These are phyloP conservation scores for Fraxinus platypoda DNA, from an alignment of 305 asterid species.

Conservation along the genomic window DNA sequence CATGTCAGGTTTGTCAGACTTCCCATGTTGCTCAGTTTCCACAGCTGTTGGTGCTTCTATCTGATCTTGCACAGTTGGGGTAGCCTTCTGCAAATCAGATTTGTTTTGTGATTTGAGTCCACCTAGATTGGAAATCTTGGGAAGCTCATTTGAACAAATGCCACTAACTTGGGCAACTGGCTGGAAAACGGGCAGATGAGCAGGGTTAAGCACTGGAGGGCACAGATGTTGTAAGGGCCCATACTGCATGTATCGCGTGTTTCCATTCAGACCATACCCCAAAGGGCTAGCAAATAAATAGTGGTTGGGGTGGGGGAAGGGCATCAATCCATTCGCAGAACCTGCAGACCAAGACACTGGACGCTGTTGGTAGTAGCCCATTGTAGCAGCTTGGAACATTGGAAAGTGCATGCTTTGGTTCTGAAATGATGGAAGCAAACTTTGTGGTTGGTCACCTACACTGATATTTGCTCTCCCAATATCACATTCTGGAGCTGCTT, in stretches of 20 bases:
- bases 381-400: slow-evolving; percentile 58
- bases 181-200: slow-evolving; percentile 59
- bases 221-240: slow-evolving; percentile 59
- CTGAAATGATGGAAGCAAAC: slow-evolving; percentile 58
- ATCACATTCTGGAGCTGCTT: slow-evolving; percentile 36
- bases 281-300: slow-evolving; percentile 57
- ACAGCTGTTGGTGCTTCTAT: slow-evolving; percentile 32
- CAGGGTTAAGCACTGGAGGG: slow-evolving; percentile 53
- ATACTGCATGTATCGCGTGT: slow-evolving; percentile 61
- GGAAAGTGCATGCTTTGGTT: slow-evolving; percentile 61
- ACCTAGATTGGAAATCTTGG: slow-evolving; percentile 38
- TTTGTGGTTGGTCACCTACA: slow-evolving; percentile 49
- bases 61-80: slow-evolving; percentile 31
- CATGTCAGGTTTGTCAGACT: slow-evolving; percentile 37
- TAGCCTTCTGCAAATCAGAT: slow-evolving; percentile 31
- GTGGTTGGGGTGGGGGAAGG: slow-evolving; percentile 69
- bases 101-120: slow-evolving; percentile 34
- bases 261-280: slow-evolving; percentile 71
- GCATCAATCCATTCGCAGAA: slow-evolving; percentile 65
- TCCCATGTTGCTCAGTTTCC: slow-evolving; percentile 34
- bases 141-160: slow-evolving; percentile 41
- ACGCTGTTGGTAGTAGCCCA: slow-evolving; percentile 77
- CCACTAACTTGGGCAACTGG: slow-evolving; percentile 55
- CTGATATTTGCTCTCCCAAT: slow-evolving; percentile 42
- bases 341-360: slow-evolving; percentile 66